Evolutionary conservation across 768 basidiomycete species (phyloP).

Genomic region (Trametes punicea): DNA sequence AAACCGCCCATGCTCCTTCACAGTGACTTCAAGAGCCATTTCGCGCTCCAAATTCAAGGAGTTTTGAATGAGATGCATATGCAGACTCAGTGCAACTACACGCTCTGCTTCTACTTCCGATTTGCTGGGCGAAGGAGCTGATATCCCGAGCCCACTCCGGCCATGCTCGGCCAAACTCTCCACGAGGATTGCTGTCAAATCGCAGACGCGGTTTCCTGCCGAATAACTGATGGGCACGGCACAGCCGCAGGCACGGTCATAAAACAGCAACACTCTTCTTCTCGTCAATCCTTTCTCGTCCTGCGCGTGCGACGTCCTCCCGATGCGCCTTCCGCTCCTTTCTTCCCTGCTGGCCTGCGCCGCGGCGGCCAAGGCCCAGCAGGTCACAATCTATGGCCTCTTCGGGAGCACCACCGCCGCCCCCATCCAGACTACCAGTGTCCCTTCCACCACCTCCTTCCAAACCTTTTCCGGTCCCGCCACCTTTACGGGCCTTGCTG

Average conservation of each 20-base stretch:
- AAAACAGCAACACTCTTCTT: neutral
- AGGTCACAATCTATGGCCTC: conserved; percentile 14
- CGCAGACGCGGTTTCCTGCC: no score
- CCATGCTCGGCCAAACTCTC: no score
- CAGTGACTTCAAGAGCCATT: no score
- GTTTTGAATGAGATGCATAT: no score
- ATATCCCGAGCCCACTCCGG: no score
- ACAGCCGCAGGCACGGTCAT: neutral
- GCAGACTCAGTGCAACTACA: no score
- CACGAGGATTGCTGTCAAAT: no score
- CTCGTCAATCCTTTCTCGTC: neutral
- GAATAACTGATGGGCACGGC: neutral
- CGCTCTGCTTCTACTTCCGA: no score
- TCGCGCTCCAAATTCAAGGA: no score
- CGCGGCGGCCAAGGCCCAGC: neutral
- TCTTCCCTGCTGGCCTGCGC: neutral
- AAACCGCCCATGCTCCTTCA: no score
- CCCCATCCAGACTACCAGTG: neutral
- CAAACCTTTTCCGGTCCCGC: conserved; percentile 4
- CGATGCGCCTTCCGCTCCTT: conserved; percentile 6
- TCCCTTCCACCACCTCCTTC: conserved; percentile 2
- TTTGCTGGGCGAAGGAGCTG: no score
- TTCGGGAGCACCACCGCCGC: neutral
- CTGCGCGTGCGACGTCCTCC: neutral
- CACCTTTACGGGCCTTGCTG: conserved; percentile 44